Percentiles rank a stretch among this genome's conserved stretches.
phyloP scores from a whole-genome alignment of 176 grass and related monocot genomes.

The Lolium rigidum region DNA sequence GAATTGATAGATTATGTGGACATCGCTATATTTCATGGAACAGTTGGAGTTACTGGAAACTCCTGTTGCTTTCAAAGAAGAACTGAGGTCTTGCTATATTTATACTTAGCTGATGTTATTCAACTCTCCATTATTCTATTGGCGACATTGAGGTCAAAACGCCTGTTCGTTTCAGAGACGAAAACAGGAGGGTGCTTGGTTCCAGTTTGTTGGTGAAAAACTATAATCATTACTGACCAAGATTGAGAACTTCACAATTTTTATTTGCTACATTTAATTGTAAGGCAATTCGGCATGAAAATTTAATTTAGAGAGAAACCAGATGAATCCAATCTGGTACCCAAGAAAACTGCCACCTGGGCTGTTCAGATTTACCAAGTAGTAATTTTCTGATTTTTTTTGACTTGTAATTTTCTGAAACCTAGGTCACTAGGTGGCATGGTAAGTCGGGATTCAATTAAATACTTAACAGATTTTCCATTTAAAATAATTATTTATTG shows the following conservation, averaged over 20 bases:
- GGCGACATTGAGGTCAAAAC: background rate
- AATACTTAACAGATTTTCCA: background rate
- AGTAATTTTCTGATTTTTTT: background rate
- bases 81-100: background rate
- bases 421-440: background rate
- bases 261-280: background rate
- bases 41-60: background rate
- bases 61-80: constrained; percentile 21
- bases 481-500: constrained; percentile 19
- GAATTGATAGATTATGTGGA: background rate
- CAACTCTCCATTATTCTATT: background rate
- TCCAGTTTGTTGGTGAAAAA: background rate
- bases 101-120: background rate
- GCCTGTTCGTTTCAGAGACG: too few species aligned
- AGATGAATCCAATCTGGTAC: background rate
- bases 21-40: background rate
- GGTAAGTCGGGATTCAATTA: background rate
- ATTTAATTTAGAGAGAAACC: background rate
- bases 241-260: background rate
- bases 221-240: background rate
- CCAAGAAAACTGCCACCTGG: background rate
- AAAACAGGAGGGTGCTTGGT: background rate
- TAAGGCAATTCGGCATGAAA: background rate
- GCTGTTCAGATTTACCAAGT: background rate
- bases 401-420: background rate